Evolutionary conservation across 208 protist species (phyloP).

Genomic region (Endotrypanum monterogeii): DNA sequence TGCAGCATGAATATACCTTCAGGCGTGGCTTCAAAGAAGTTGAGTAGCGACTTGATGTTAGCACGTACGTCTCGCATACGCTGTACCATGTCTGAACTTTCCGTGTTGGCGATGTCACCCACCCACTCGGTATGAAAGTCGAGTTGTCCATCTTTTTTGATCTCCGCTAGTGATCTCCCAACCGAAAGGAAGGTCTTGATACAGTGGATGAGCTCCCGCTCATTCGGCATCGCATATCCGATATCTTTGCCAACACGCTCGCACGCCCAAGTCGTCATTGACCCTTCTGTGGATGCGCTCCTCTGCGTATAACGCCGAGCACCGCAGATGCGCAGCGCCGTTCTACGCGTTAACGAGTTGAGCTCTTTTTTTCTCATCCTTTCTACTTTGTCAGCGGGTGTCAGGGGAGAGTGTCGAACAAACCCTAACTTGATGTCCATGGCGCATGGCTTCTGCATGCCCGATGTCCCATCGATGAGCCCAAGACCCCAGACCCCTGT

Average conservation of each 20-base stretch:
- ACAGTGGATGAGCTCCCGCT: conserved; percentile 34
- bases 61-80: conserved; percentile 19
- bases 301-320: conserved; percentile 28
- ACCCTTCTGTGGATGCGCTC: not conserved
- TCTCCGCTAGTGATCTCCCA: conserved; percentile 14
- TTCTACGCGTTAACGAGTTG: conserved; percentile 36
- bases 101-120: not conserved
- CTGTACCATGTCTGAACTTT: conserved; percentile 13
- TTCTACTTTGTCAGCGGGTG: conserved; percentile 48
- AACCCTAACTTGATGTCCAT: conserved; percentile 82
- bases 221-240: conserved; percentile 41
- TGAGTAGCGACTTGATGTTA: conserved; percentile 35
- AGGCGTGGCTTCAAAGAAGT: conserved; percentile 56
- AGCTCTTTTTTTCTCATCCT: conserved; percentile 53
- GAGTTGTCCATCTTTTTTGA: conserved; percentile 7
- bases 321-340: conserved; percentile 63
- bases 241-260: conserved; percentile 47
- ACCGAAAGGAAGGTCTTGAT: conserved; percentile 54
- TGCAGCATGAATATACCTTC: conserved; percentile 53
- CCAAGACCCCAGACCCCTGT: conserved; percentile 51
- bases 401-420: conserved; percentile 72
- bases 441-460: conserved; percentile 47
- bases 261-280: conserved; percentile 1
- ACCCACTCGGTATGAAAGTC: conserved; percentile 8
- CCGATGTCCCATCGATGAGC: conserved; percentile 59